Conservation (phyloP, 371 early-diverging fungal genomes). For the Syncephalastrum monosporum region DNA sequence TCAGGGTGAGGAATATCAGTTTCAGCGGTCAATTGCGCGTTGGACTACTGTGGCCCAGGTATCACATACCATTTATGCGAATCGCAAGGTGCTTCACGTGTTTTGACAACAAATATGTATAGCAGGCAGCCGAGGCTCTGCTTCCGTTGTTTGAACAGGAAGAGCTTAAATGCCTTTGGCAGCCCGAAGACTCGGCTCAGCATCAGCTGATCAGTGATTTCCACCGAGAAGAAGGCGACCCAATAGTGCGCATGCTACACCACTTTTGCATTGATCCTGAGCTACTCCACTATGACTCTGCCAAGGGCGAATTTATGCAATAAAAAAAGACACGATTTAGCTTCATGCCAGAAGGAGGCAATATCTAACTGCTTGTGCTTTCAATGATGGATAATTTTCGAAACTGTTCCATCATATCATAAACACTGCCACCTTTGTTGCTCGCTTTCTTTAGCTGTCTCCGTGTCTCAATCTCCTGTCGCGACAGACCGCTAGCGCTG, state of each 20-base stretch:
- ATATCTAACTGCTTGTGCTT: neutral
- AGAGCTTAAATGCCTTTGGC: neutral
- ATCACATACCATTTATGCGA: neutral
- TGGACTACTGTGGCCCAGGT: constrained; percentile 24
- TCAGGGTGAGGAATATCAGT: constrained; percentile 13
- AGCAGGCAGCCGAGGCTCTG: constrained; percentile 4
- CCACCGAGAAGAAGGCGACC: constrained; percentile 9
- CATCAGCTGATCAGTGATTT: neutral
- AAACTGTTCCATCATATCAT: constrained; percentile 21
- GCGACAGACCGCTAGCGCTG: constrained; percentile 1
- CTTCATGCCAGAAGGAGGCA: no score
- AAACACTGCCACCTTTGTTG: constrained; percentile 16
- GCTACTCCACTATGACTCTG: constrained; percentile 10
- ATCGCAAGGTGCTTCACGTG: neutral
- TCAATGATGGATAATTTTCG: constrained; percentile 17
- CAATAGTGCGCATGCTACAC: constrained; percentile 10
- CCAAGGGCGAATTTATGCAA: no score
- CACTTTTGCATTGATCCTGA: constrained; percentile 12
- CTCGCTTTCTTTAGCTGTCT: constrained; percentile 12
- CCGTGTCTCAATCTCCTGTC: constrained; percentile 15
- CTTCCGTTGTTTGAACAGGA: neutral
- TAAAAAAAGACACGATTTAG: no score
- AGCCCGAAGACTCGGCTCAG: neutral
- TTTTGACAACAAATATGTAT: neutral
- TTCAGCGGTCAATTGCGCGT: constrained; percentile 4